Evolutionary conservation across 352 stramenopile species (phyloP), one percentile per base, ranked within the genome.

Genomic region (Phytopythium aichiense): DNA sequence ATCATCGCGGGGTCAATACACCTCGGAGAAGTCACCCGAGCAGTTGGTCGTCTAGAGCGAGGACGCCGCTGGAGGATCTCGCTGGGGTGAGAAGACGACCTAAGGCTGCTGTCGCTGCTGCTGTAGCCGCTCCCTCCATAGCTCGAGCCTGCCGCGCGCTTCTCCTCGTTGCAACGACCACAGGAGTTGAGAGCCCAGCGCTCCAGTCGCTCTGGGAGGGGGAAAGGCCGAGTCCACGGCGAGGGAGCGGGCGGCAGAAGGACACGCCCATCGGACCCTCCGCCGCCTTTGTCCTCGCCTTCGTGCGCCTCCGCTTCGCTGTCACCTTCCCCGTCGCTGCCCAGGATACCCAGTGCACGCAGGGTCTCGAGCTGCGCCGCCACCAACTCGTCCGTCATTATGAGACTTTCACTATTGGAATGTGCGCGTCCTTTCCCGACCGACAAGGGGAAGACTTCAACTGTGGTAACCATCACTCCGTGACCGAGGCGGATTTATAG

Each of bases 321-420:
- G 16, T 64, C 67, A 23, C 72, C 69, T 5, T 66, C 58, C 0
- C 58, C 56, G 28, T 66, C 62, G 5, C 77, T 69, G n/a, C 71
- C 53, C 7, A 89, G 49, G 37, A 89, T 66, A 9, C 80, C 80
- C 45, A 89, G 54, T 52, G 57, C 62, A 35, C 81, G 79, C 35
- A 89, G 67, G 42, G 68, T 70, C 66, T 82, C 72, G 0, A 89
- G 67, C 60, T 89, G 80, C 46, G 76, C 73, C 22, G 38, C 61
- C 58, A 71, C 80, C 37, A 85, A 56, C 25, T 60, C 64, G 49
- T 82, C 69, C 31, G 57, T 71, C n/a, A 68, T 67, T 18, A 60
- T 51, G 35, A 15, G 35, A 40, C 35, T 40, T 40, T 40, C 35
- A 11, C 23, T 65, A 30, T 46, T 46, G 18, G 18, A 23, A 22